Base-by-base conservation (phyloP, 2,329 filamentous ascomycete species). In the Periconia macrospinosa region DNA sequence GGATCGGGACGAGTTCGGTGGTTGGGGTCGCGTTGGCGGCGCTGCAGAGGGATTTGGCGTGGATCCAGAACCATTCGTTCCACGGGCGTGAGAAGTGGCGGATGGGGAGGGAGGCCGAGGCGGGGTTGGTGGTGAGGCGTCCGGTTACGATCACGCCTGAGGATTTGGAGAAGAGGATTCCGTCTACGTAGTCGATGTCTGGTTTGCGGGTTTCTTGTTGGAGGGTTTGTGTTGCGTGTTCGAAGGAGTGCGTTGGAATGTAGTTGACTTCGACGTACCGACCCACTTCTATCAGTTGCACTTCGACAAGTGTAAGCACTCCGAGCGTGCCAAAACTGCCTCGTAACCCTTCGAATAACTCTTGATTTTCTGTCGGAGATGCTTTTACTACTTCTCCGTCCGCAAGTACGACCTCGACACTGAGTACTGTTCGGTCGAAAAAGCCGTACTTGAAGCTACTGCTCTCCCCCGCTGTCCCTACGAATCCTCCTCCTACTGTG, bases 21-120 rank as follows among this genome's bases (percentile, higher is more conserved):
- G 58, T 59, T 2, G 61, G 43, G 8, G 47, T 52, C 8, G 44
- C 41, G 15, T 54, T 57, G 2, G 49, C 20, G 0, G 56, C 55
- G 1, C 48, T 30, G 1, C 57, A 52, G 17, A 64, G 49, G 1
- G 47, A 55, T 45, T 55, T 54, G 6, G 83, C 86, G 58, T 89
- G 87, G 0, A 90, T 75, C 58, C 89, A 91, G 69, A 90, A 92
- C 89, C 88, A 92, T 1, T 86, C 83, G 58, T 92, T 87, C 30
- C 70, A 75, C 0, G 81, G 75, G 2, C 81, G 75, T 2, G 80
- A 82, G 69, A 90, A 88, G 17, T 63, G 63, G 23, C 70, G 65
- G 1, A 74, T 17, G 3, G 61, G 62, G n/a, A 63, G 48, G 9
- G 53, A 56, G 0, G 60, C 41, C 6, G 56, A 58, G 1, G 67